Evolutionary conservation across 1,284 basidiomycete genomes (phyloP).

Genomic region (Trichosporon faecale): DNA sequence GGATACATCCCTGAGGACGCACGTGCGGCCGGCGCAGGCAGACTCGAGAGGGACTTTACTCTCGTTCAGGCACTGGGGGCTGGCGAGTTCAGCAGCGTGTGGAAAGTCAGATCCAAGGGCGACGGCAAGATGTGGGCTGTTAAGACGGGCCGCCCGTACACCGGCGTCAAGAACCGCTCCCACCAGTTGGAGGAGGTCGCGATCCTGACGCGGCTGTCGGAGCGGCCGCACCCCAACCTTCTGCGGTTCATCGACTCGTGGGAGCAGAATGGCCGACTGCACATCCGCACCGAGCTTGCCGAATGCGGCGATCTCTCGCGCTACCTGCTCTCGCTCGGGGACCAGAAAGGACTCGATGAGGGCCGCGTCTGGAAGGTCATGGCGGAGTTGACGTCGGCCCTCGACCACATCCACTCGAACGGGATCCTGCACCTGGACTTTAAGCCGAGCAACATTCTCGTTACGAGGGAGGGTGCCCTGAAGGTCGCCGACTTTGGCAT

Average conservation of each 20-base stretch:
- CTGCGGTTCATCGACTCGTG: constrained; percentile 87
- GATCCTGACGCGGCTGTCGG: constrained; percentile 72
- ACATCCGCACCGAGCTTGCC: constrained; percentile 88
- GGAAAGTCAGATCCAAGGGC: constrained; percentile 75
- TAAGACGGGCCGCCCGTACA: constrained; percentile 89
- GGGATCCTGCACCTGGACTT: constrained; percentile 91
- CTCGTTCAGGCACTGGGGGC: constrained; percentile 77
- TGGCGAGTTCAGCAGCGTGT: constrained; percentile 90
- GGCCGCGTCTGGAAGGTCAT: constrained; percentile 95
- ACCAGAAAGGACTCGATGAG: constrained; percentile 77
- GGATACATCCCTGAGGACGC: constrained; percentile 8
- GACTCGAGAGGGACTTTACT: constrained; percentile 59
- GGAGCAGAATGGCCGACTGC: constrained; percentile 85
- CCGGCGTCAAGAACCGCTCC: constrained; percentile 71
- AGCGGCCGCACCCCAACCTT: constrained; percentile 65
- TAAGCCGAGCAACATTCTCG: constrained; percentile 94
- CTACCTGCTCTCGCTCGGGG: constrained; percentile 87
- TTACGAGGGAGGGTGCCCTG: constrained; percentile 80
- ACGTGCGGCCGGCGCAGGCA: constrained; percentile 21
- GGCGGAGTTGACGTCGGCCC: constrained; percentile 72
- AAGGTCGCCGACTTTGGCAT: constrained; percentile 98
- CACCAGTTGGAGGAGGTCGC: constrained; percentile 92
- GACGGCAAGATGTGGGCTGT: constrained; percentile 71
- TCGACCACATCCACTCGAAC: constrained; percentile 80
- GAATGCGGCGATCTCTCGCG: constrained; percentile 84